Percentiles rank a stretch among this genome's conserved stretches.
Conservation (phyloP, 2,329 filamentous ascomycete species). For the Fusarium bulbicola region DNA sequence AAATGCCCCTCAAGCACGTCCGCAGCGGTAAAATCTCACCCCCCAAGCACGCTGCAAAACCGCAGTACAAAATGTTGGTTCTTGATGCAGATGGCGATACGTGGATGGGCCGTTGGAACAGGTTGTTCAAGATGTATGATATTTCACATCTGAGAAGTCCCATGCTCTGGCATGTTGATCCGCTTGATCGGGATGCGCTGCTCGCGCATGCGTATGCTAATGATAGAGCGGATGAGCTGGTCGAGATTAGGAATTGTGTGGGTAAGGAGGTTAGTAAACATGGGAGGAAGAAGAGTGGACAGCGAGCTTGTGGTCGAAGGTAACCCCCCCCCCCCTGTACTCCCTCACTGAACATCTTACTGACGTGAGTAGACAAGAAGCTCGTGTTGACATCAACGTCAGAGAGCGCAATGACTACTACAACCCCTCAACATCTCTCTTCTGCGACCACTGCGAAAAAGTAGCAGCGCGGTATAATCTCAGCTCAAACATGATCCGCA, state of each 20-base stretch:
- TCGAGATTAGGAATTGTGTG: slow-evolving; percentile 77
- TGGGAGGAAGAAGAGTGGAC: slow-evolving; percentile 69
- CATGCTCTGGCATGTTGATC: slow-evolving; percentile 86
- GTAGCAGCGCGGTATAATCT: slow-evolving; percentile 64
- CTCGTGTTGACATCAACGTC: slow-evolving; percentile 67
- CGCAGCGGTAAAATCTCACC: slow-evolving; percentile 45
- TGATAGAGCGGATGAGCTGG: slow-evolving; percentile 68
- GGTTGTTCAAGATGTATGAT: slow-evolving; percentile 72
- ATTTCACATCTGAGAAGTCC: slow-evolving; percentile 79
- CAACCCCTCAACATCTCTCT: slow-evolving; percentile 69
- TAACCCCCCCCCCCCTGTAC: slow-evolving; percentile 40
- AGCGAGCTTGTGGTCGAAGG: slow-evolving; percentile 53
- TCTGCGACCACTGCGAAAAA: slow-evolving; percentile 68
- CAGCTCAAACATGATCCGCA: slow-evolving; percentile 61
- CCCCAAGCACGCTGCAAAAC: slow-evolving; percentile 6
- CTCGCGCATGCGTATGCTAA: slow-evolving; percentile 73
- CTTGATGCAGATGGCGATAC: slow-evolving; percentile 70
- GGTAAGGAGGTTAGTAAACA: slow-evolving; percentile 85
- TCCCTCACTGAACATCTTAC: neutral
- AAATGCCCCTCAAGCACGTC: slow-evolving; percentile 64
- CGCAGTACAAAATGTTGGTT: slow-evolving; percentile 63
- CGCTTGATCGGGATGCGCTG: slow-evolving; percentile 76
- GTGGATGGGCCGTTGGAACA: slow-evolving; percentile 79
- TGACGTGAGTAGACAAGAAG: slow-evolving; percentile 48
- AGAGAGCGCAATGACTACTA: slow-evolving; percentile 76